Percentiles rank a stretch among this genome's conserved stretches.
These are phyloP conservation scores for Puccinia coronata DNA, from an alignment of 1,284 basidiomycete species.

Conservation along the genomic window DNA sequence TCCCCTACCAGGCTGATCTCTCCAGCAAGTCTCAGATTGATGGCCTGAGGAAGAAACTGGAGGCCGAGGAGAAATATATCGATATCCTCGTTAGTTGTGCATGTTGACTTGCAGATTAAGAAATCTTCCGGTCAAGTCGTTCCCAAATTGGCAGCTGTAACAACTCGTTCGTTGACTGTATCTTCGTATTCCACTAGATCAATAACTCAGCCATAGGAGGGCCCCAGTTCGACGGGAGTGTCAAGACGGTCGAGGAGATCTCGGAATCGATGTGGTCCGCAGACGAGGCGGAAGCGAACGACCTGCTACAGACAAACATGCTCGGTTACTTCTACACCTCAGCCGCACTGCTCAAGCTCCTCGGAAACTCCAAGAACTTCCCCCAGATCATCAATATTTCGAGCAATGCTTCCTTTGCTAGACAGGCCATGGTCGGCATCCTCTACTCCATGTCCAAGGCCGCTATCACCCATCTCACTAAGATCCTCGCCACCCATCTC, in stretches of 20 bases:
- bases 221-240: background rate
- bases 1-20: constrained; percentile 41
- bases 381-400: too few species aligned
- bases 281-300: constrained; percentile 17
- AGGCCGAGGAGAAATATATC: constrained; percentile 38
- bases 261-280: constrained; percentile 27
- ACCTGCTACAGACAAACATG: constrained; percentile 35
- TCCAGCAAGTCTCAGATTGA: constrained; percentile 4
- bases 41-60: constrained; percentile 24
- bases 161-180: too few species aligned
- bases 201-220: constrained; percentile 32
- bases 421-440: constrained; percentile 28
- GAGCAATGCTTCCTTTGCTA: constrained; percentile 34
- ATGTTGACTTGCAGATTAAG: background rate
- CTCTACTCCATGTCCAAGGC: constrained; percentile 42
- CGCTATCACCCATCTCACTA: constrained; percentile 39
- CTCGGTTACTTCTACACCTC: constrained; percentile 38
- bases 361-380: constrained; percentile 44
- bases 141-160: too few species aligned
- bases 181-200: background rate
- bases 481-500: constrained; percentile 47
- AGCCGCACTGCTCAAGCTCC: constrained; percentile 35
- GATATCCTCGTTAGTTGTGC: constrained; percentile 25
- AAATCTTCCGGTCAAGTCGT: too few species aligned
- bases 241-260: constrained; percentile 4